phyloP scores from a whole-genome alignment of 2,329 filamentous ascomycete species.

The Pseudocercospora musae region DNA sequence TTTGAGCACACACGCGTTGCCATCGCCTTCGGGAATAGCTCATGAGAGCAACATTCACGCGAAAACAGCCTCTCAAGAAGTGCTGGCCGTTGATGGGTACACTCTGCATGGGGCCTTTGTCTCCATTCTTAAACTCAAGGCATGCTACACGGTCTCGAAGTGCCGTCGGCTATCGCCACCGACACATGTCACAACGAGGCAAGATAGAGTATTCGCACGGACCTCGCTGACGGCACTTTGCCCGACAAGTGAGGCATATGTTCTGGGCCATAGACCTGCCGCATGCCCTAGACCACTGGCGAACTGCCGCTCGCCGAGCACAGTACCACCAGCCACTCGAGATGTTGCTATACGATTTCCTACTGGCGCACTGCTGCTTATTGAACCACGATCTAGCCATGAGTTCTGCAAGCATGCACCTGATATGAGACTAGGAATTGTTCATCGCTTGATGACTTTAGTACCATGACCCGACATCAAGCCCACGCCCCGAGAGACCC shows the following conservation, averaged over 20 bases:
- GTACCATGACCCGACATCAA: background rate
- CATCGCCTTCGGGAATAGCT: background rate
- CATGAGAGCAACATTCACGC: background rate
- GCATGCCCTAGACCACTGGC: background rate
- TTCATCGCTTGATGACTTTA: background rate
- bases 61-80: background rate
- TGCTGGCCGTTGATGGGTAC: background rate
- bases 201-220: background rate
- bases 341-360: background rate
- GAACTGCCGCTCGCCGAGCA: background rate
- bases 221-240: background rate
- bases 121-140: background rate
- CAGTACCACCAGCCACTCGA: background rate
- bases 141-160: background rate
- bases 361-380: background rate
- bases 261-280: background rate
- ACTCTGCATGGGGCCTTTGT: background rate
- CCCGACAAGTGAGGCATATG: background rate
- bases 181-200: background rate
- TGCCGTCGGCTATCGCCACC: conserved; percentile 1
- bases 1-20: background rate
- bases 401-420: background rate
- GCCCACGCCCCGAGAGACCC: background rate
- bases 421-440: background rate
- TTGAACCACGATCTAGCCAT: background rate